Conservation (phyloP, 129 eudicot genomes). For the Flaveria robusta region DNA sequence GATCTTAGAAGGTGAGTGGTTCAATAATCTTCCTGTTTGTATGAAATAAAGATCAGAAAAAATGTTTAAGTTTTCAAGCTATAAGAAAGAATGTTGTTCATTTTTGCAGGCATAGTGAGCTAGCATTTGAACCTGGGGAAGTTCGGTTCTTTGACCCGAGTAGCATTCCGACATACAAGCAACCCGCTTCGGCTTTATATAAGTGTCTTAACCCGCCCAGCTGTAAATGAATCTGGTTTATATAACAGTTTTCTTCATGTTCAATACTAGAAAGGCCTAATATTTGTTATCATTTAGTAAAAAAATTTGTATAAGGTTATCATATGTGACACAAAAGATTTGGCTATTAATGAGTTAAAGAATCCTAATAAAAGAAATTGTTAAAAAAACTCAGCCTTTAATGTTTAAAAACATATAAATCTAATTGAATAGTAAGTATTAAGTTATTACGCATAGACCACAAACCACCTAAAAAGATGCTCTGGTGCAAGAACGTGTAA, state of each 20-base stretch:
- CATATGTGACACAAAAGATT: no score
- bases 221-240: constrained; percentile 48
- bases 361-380: no score
- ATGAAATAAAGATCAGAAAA: background rate
- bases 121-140: constrained; percentile 79
- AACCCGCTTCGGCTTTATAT: constrained; percentile 75
- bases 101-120: constrained; percentile 75
- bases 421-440: no score
- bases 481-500: no score
- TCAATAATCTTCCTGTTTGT: background rate
- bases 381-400: no score
- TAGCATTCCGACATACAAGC: constrained; percentile 83
- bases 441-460: no score
- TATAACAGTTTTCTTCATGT: background rate
- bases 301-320: no score
- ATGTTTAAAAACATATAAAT: no score
- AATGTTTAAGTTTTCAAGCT: background rate
- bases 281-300: no score
- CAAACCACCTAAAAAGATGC: no score
- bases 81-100: background rate
- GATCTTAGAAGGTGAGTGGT: constrained; percentile 72
- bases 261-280: background rate
- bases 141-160: constrained; percentile 79
- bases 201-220: constrained; percentile 90
- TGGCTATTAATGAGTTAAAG: no score